Base-by-base conservation (phyloP, 2,329 filamentous ascomycete species). In the Diaporthe humulicola region DNA sequence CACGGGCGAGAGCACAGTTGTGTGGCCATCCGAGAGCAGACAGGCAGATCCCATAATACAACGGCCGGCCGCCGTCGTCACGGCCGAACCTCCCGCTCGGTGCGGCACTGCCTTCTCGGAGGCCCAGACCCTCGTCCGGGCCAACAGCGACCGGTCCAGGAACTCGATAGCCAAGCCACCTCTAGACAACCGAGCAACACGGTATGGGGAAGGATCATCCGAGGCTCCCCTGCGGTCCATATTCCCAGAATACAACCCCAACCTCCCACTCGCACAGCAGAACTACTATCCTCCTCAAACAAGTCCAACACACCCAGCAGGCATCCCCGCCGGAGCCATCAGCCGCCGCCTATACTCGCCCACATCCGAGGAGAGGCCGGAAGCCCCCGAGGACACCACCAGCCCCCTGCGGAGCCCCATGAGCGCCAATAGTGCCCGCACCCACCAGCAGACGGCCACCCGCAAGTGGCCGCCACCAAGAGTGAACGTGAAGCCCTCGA, bases 161-260 rank as follows among this genome's bases (percentile, higher is more conserved):
- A 89, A 84, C 80, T 92, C 90, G 28, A 91, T 91, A 77, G 88
- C 89, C 69, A 91, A 92, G 78, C 82, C 85, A 33, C 89, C 88
- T 22, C 79, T 88, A 5, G 69, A 74, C 28, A 48, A 69, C 81
- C 77, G 19, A 61, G 75, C 30, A 69, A 76, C 69, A 76, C 73
- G 66, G 33, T 73, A 10, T 22, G 70, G 42, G 28, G 70, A 30
- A 38, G 60, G 52, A 38, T 69, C 70, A 30, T 48, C 75, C 28
- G 70, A 75, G 58, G 73, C 40, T 8, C 85, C 88, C 0, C 88
- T 94, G 78, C 89, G 90, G 42, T 95, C 93, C 33, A 95, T 96
- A 79, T 96, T 96, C 79, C 94, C 94, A 10, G 88, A 89, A 40
- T 95, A 95, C 80, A 92, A 96, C 79, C 92, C 91, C 4, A 88